Percentiles rank a stretch among this genome's conserved stretches.
Conservation (phyloP, 2,329 filamentous ascomycete genomes). For the Mycosphaerelloides madeirae region DNA sequence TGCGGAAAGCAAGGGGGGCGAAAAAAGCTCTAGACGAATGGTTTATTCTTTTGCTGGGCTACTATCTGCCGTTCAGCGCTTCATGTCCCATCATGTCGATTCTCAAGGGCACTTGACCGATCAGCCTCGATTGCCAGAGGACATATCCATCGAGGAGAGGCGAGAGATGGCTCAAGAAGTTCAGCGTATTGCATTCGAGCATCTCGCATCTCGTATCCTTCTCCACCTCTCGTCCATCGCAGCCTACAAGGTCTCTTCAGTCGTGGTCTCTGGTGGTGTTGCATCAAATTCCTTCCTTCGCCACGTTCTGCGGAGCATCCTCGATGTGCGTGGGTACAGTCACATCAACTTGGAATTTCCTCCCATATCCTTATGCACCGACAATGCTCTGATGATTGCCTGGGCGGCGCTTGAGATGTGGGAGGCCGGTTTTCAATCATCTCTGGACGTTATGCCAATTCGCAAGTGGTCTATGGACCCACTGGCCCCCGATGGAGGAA, state of each 20-base stretch:
- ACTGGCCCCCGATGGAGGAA: constrained; percentile 56
- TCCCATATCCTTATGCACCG: constrained; percentile 75
- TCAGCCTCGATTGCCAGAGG: constrained; percentile 28
- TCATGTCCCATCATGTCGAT: constrained; percentile 38
- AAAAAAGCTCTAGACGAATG: constrained; percentile 44
- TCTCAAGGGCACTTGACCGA: constrained; percentile 29
- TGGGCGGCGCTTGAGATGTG: constrained; percentile 95
- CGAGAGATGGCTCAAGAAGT: constrained; percentile 64
- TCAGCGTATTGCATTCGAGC: constrained; percentile 82
- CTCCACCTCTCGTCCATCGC: constrained; percentile 38
- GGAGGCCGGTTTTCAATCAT: constrained; percentile 65
- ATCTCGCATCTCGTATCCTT: constrained; percentile 70
- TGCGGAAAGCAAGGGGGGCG: constrained; percentile 44
- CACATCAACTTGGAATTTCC: constrained; percentile 65
- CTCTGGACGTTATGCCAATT: constrained; percentile 56
- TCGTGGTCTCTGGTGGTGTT: constrained; percentile 87
- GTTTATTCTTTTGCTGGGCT: constrained; percentile 72
- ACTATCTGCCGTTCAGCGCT: constrained; percentile 58
- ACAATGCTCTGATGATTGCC: constrained; percentile 96
- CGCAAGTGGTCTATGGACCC: constrained; percentile 72
- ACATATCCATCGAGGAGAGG: constrained; percentile 57
- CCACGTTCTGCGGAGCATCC: constrained; percentile 52
- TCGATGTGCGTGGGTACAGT: constrained; percentile 63
- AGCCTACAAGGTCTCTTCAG: constrained; percentile 44
- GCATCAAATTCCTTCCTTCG: constrained; percentile 78